Evolutionary conservation across 192 early-diverging fungal species (phyloP), one percentile per base, ranked within the genome.

Genomic region (Martensiomyces pterosporus): DNA sequence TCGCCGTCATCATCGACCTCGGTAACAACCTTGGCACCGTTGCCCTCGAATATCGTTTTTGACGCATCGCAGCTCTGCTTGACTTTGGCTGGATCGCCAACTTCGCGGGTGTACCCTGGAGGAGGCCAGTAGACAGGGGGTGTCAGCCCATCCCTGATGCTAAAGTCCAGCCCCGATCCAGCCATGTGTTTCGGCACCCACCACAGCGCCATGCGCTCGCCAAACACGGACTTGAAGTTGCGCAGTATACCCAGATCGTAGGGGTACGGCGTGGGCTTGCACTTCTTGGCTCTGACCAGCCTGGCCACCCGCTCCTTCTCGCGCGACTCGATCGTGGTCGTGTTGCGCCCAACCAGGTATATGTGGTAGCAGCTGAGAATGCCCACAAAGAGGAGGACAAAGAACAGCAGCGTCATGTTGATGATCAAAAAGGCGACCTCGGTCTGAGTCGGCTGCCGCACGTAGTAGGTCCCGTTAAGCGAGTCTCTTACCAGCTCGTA

Each of bases 141-240:
- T 3, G 47, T 47, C 25, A 52, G 75, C 9, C 63, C 70, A n/a
- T 73, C 39, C 12, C 42, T 59, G 24, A 92, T 79, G 7, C 76
- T 57, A 58, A 83, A 91, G 18, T 72, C 47, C 9, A 89, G 55
- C 9, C 94, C 94, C 16, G 82, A 77, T 25, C 87, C 85, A 6
- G 41, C 25, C 43, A 77, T 65, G 1, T 35, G 42, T 51, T 78
- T 67, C 14, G 92, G 91, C 60, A 85, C 60, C 59, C 83, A 80
- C 95, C 92, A 98, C 3, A 90, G 60, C 53, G 82, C 53, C 13
- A 76, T 56, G 41, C 62, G 75, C 2, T 60, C 49, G n/a, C 89
- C 95, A 41, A 98, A 79, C 12, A 94, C 80, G 10, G 75, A 49
- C 42, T 80, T 69, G 23, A 94, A 67, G 55, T 98, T 98, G 33